Evolutionary conservation across 352 stramenopile species (phyloP).

Genomic region (Phytophthora citrophthora): DNA sequence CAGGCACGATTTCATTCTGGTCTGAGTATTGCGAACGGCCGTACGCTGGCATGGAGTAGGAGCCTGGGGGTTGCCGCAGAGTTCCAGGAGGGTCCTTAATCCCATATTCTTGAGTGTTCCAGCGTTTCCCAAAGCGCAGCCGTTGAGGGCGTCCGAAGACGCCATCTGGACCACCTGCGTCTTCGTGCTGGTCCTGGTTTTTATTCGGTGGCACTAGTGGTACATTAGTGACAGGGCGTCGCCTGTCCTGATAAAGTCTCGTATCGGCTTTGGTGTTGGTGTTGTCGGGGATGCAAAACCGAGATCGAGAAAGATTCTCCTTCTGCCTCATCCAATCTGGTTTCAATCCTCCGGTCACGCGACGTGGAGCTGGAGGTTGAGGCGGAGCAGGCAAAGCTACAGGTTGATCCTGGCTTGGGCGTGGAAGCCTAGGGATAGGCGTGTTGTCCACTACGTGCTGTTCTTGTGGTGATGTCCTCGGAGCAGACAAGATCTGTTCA

Average conservation of each 20-base stretch:
- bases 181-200: constrained; percentile 43
- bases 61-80: constrained; percentile 10
- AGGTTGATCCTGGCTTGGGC: constrained; percentile 2
- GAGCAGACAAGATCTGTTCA: constrained; percentile 7
- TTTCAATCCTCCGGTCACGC: constrained; percentile 51
- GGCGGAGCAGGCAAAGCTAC: constrained; percentile 8
- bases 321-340: constrained; percentile 76
- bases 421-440: constrained; percentile 32
- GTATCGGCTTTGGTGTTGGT: constrained; percentile 53
- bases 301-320: constrained; percentile 62
- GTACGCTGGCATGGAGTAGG: constrained; percentile 32
- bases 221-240: constrained; percentile 28
- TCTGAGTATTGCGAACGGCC: constrained; percentile 32
- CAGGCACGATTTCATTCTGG: constrained; percentile 9
- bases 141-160: constrained; percentile 66
- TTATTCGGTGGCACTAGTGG: constrained; percentile 16
- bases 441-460: constrained; percentile 28
- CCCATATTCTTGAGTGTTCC: constrained; percentile 62
- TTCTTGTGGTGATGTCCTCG: constrained; percentile 13
- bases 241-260: constrained; percentile 49
- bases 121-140: constrained; percentile 67
- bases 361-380: constrained; percentile 21
- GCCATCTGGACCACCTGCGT: constrained; percentile 50
- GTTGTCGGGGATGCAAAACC: constrained; percentile 68
- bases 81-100: constrained; percentile 32